These are phyloP conservation scores for Dendryphion nanum DNA, from an alignment of 2,329 filamentous ascomycete genomes.

Conservation along the genomic window DNA sequence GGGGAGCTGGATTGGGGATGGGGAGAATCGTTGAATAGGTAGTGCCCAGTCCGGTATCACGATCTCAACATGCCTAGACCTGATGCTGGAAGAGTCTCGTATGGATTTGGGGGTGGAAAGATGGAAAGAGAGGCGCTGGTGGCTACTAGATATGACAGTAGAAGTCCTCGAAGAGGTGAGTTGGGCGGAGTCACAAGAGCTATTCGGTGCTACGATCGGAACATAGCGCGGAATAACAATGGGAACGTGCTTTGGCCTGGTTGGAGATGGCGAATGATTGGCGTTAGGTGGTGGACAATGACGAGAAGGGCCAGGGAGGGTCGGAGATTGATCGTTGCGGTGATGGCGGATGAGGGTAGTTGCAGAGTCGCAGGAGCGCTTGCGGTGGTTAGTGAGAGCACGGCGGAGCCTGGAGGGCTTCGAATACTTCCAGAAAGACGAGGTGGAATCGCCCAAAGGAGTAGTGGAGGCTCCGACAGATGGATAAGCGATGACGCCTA, in stretches of 20 bases:
- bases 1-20: slow-evolving; percentile 29
- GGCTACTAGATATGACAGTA: slow-evolving; percentile 27
- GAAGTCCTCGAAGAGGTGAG: slow-evolving; percentile 33
- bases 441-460: slow-evolving; percentile 27
- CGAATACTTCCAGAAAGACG: slow-evolving; percentile 33
- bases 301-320: slow-evolving; percentile 17
- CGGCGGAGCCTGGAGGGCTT: slow-evolving; percentile 29
- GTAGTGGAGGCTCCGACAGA: slow-evolving; percentile 34
- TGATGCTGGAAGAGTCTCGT: slow-evolving; percentile 28
- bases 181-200: slow-evolving; percentile 34
- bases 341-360: slow-evolving; percentile 21
- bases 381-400: slow-evolving; percentile 24
- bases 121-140: slow-evolving; percentile 27
- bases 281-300: slow-evolving; percentile 17
- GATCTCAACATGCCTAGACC: slow-evolving; percentile 51
- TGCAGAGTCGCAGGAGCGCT: slow-evolving; percentile 28
- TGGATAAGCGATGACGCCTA: slow-evolving; percentile 40
- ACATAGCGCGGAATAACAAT: slow-evolving; percentile 45
- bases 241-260: slow-evolving; percentile 44
- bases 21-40: slow-evolving; percentile 40
- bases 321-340: slow-evolving; percentile 21
- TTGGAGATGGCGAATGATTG: slow-evolving; percentile 20
- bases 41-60: slow-evolving; percentile 46
- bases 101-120: slow-evolving; percentile 27
- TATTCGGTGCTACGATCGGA: slow-evolving; percentile 35